Percentiles rank a stretch among this genome's conserved stretches.
phyloP scores from a whole-genome alignment of 306 rosid species.

The Dalbergia cultrata region DNA sequence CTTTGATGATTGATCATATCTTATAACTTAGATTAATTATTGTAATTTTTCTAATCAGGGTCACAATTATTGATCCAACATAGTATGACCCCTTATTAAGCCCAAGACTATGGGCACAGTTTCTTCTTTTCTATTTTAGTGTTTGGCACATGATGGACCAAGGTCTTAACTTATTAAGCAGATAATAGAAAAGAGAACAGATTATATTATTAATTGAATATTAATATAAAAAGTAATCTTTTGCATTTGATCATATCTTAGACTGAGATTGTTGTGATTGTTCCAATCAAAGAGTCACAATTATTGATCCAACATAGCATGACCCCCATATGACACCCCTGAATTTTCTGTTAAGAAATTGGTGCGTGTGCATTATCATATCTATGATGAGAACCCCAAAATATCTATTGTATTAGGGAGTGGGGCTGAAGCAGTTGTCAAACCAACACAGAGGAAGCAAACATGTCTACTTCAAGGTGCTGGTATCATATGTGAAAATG shows the following conservation, averaged over 20 bases:
- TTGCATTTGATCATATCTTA: not conserved
- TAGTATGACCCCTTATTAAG: slow-evolving; percentile 16
- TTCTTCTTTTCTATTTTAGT: no score
- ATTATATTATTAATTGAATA: not conserved
- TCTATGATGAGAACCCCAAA: no score
- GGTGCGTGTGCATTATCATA: no score
- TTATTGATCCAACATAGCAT: slow-evolving; percentile 3
- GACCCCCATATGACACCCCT: not conserved
- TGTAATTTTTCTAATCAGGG: not conserved
- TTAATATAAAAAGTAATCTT: not conserved
- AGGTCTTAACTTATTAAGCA: not conserved
- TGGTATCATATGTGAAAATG: not conserved
- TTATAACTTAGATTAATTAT: no score
- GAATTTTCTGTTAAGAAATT: no score
- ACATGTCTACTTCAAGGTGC: slow-evolving; percentile 24
- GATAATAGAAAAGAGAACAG: not conserved
- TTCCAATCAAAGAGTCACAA: not conserved
- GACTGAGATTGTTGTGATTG: not conserved
- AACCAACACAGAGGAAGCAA: not conserved
- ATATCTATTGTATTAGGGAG: no score
- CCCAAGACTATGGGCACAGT: no score
- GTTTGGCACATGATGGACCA: not conserved
- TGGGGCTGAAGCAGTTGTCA: not conserved
- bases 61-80: not conserved
- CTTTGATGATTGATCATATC: no score